Percentiles rank a stretch among this genome's conserved stretches.
phyloP scores from a whole-genome alignment of 1,139 yeast species.

The Blastobotrys capitulatus region DNA sequence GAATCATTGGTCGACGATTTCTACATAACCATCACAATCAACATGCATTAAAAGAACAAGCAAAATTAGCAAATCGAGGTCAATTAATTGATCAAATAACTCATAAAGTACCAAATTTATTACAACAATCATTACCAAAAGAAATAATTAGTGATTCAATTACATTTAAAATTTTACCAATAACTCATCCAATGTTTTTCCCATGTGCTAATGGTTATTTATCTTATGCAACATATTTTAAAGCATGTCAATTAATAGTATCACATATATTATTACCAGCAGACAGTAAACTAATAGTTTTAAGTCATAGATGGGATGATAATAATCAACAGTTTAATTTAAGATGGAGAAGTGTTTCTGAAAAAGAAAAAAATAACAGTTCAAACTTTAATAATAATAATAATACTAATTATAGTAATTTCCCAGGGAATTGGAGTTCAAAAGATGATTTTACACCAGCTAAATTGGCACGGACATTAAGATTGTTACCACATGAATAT shows the following conservation, averaged over 20 bases:
- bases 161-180: conserved; percentile 58
- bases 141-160: conserved; percentile 47
- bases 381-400: not conserved
- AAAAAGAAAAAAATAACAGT: not conserved
- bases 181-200: conserved; percentile 46
- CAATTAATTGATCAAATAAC: conserved; percentile 48
- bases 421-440: conserved; percentile 10
- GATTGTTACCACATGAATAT: conserved; percentile 26
- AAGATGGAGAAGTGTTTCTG: conserved; percentile 23
- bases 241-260: conserved; percentile 28
- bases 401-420: not conserved
- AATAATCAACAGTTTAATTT: conserved; percentile 16
- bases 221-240: conserved; percentile 47
- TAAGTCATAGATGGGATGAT: conserved; percentile 17
- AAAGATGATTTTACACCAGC: conserved; percentile 16
- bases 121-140: conserved; percentile 47
- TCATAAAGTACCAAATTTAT: conserved; percentile 50
- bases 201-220: conserved; percentile 59
- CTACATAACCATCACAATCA: not conserved
- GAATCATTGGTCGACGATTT: not conserved
- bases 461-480: conserved; percentile 19
- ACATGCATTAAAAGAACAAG: conserved; percentile 10
- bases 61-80: conserved; percentile 52
- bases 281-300: conserved; percentile 21
- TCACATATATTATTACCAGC: conserved; percentile 29